Conservation (phyloP, 2,329 filamentous ascomycete genomes). For the Exophiala oligosperma region DNA sequence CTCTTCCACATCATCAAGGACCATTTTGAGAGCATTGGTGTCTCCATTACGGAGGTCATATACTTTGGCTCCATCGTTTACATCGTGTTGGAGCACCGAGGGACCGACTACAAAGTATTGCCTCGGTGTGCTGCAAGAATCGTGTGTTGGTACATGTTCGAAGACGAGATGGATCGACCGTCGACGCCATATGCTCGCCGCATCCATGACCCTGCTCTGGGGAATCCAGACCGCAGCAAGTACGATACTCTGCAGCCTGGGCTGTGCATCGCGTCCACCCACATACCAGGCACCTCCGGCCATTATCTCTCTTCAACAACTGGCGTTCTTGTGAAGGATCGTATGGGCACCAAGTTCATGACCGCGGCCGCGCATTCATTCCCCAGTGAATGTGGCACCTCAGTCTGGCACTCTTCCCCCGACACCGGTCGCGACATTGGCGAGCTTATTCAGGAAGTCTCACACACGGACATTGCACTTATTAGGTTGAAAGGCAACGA, state of each 20-base stretch:
- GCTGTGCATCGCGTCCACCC: too few relatives aligned
- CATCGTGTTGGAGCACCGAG: too few relatives aligned
- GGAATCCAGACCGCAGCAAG: too few relatives aligned
- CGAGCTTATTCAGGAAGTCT: background rate
- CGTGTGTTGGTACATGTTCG: background rate
- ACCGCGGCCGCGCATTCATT: background rate
- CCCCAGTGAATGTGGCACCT: background rate
- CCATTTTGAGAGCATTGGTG: background rate
- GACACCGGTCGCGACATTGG: too few relatives aligned
- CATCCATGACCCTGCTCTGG: too few relatives aligned
- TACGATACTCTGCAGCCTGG: too few relatives aligned
- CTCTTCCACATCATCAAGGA: constrained; percentile 1
- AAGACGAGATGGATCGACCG: background rate
- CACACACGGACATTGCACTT: background rate
- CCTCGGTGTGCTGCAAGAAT: background rate
- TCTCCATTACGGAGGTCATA: too few relatives aligned
- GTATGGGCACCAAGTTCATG: background rate
- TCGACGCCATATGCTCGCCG: background rate
- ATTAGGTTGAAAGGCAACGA: background rate
- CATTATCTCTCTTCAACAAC: background rate
- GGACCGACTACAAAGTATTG: too few relatives aligned
- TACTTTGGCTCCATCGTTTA: too few relatives aligned
- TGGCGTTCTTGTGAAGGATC: background rate
- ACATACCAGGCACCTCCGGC: too few relatives aligned
- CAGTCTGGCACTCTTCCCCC: too few relatives aligned